Base-by-base conservation (phyloP, 1,139 yeast genomes). In the Chernovozyma sophiae-reginae region DNA sequence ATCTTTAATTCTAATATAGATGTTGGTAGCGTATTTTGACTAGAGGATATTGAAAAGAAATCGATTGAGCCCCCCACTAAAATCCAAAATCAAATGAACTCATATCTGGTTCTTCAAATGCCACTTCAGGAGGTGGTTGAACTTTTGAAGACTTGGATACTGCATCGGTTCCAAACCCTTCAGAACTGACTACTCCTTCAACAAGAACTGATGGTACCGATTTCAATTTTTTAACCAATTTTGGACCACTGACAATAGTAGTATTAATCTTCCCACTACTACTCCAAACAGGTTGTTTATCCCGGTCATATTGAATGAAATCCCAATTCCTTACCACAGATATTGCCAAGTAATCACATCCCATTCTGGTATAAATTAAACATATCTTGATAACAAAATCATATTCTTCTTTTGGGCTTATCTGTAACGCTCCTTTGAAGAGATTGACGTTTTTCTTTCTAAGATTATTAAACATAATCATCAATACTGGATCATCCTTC, bases 401-500 rank as follows among this genome's bases (percentile, higher is more conserved):
- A 39, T 74, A 77, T 51, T 90, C 97, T 33, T 66, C 62, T 3
- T 52, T 48, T 3, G 70, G 62, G 19, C 70, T 63, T n/a, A 79
- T 57, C 22, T 60, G 64, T 22, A 68, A 43, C 0, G 79, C 71
- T 7, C 83, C 82, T 37, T 65, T 52, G 30, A 69, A 62, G 44
- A 78, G 73, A 38, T 65, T 63, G 26, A 68, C 48, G 43, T 74
- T 69, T 41, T 72, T 65, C 36, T 65, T 62, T 36, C 94, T 68
- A 43, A 89, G 65, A 35, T 74, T 75, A 39, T 72, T 65, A 53
- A 84, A 90, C 36, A 90, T 60, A 14, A 81, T 65, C 11, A 85
- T 66, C 44, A 87, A 66, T 0, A 86, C 87, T 0, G 97, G 97
- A 56, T 90, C 97, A 48, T 81, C 87, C 17, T 79, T 81, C 36